Conservation (phyloP, 129 eudicot species). For the Sambucus nigra region DNA sequence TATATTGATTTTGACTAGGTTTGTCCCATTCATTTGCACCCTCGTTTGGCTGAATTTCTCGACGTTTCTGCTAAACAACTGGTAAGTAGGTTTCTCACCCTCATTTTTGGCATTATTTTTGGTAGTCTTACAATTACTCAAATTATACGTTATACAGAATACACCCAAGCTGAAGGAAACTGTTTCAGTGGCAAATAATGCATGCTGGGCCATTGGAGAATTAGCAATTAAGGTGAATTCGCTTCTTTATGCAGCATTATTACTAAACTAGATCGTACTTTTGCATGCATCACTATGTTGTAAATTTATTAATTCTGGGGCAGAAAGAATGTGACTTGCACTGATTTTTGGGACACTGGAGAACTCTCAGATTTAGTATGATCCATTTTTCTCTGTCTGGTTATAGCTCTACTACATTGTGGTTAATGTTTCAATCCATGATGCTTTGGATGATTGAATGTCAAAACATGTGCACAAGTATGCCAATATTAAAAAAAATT, state of each 20-base stretch:
- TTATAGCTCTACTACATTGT: background rate
- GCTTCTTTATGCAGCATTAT: constrained; percentile 2
- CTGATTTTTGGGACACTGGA: background rate
- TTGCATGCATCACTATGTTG: background rate
- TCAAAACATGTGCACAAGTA: background rate
- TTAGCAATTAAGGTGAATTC: constrained; percentile 75
- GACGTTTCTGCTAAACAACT: constrained; percentile 79
- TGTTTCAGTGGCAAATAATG: constrained; percentile 93
- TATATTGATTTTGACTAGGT: constrained; percentile 44
- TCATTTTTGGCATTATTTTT: background rate
- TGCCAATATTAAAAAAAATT: background rate
- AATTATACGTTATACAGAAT: constrained; percentile 34
- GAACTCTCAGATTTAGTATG: background rate
- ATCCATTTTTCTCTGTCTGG: background rate
- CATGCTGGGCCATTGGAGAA: constrained; percentile 99
- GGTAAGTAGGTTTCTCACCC: constrained; percentile 30
- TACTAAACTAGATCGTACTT: background rate
- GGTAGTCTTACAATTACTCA: background rate
- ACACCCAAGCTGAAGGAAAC: constrained; percentile 75
- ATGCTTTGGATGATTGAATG: background rate
- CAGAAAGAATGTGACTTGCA: background rate
- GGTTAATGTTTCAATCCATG: background rate
- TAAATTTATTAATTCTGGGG: background rate
- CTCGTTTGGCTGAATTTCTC: constrained; percentile 75
- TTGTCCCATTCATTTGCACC: constrained; percentile 74